Conservation (phyloP, 192 early-diverging fungal genomes). For the Helicostylum pulchrum region DNA sequence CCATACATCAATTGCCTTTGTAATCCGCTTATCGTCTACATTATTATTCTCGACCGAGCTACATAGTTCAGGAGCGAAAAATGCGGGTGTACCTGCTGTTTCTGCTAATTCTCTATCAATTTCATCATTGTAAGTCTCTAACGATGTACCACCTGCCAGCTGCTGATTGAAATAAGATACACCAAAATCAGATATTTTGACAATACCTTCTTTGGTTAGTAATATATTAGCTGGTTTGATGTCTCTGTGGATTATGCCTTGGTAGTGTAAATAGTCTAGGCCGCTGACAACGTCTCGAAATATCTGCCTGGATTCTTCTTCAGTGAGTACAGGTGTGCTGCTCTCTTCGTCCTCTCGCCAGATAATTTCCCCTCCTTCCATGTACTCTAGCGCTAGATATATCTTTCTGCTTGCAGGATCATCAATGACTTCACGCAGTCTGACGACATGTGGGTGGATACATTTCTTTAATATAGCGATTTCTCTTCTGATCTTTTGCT, state of each 20-base stretch:
- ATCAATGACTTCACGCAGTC: conserved; percentile 91
- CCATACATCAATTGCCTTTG: conserved; percentile 95
- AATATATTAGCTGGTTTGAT: conserved; percentile 98
- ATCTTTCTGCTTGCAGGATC: conserved; percentile 88
- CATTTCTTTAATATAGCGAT: conserved; percentile 97
- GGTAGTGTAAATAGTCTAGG: conserved; percentile 91
- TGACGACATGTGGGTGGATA: conserved; percentile 87
- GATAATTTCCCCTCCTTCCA: conserved; percentile 87
- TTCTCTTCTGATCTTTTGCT: conserved; percentile 91
- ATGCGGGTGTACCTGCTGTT: conserved; percentile 94
- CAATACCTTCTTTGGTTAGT: conserved; percentile 63
- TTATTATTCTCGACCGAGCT: conserved; percentile 27
- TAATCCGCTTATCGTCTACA: conserved; percentile 49
- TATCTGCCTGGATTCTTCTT: conserved; percentile 68
- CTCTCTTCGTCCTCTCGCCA: conserved; percentile 70
- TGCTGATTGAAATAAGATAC: conserved; percentile 81
- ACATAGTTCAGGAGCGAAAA: conserved; percentile 98
- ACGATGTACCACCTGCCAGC: conserved; percentile 33
- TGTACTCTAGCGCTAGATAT: conserved; percentile 90
- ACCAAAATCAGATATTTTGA: conserved; percentile 99
- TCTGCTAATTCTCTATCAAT: conserved; percentile 87
- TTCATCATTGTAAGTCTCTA: conserved; percentile 27
- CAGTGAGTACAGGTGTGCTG: conserved; percentile 55
- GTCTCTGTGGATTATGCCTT: conserved; percentile 95
- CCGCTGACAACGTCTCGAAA: conserved; percentile 89